Evolutionary conservation across 192 early-diverging fungal species (phyloP).

Genomic region (Lobulomyces angularis): DNA sequence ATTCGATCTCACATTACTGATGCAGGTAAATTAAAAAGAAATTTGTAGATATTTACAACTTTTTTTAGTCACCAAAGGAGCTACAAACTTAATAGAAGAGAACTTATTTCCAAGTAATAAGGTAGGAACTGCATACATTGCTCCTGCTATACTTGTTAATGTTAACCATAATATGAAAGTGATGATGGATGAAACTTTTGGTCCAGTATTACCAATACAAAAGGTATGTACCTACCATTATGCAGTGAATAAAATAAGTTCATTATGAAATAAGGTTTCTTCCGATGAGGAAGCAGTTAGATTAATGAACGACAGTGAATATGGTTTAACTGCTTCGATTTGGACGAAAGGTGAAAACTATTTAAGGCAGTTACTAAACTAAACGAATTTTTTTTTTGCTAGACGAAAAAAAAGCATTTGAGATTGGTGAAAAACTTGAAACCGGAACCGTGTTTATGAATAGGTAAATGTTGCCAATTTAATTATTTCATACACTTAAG

Average conservation of each 20-base stretch:
- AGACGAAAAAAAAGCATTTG: too few relatives aligned
- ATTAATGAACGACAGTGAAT: constrained; percentile 70
- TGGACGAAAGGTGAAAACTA: constrained; percentile 59
- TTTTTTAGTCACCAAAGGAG: constrained; percentile 45
- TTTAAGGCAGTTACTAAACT: too few relatives aligned
- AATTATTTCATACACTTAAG: background rate
- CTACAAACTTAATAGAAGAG: constrained; percentile 47
- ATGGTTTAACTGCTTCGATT: constrained; percentile 66
- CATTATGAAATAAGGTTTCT: constrained; percentile 11
- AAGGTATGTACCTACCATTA: constrained; percentile 34
- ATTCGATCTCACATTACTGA: constrained; percentile 57
- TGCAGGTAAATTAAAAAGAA: constrained; percentile 30
- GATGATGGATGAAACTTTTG: constrained; percentile 77
- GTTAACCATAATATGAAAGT: constrained; percentile 62
- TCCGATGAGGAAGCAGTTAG: constrained; percentile 62
- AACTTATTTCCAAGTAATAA: constrained; percentile 42
- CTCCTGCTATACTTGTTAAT: constrained; percentile 62
- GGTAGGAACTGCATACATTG: constrained; percentile 51
- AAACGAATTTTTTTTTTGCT: too few relatives aligned
- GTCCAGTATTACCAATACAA: constrained; percentile 68
- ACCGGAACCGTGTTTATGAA: constrained; percentile 77
- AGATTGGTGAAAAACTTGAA: constrained; percentile 49
- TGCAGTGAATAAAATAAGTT: background rate
- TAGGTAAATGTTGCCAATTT: constrained; percentile 47
- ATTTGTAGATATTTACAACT: background rate